Percentiles rank a stretch among this genome's conserved stretches.
phyloP scores from a whole-genome alignment of 495 filamentous ascomycete species.

The Neurospora sp. region DNA sequence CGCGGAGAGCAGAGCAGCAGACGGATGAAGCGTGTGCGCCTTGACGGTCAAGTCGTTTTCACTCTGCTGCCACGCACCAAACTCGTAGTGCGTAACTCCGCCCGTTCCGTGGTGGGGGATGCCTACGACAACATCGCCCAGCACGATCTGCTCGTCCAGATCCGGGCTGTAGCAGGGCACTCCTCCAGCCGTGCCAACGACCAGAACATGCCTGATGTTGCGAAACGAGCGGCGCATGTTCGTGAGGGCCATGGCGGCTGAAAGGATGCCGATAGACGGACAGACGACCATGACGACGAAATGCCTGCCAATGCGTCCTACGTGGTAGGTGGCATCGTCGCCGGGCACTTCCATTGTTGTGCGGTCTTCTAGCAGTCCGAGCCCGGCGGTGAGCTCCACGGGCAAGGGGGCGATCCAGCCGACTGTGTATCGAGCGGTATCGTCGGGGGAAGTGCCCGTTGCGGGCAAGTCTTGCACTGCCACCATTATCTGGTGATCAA shows the following conservation, averaged over 20 bases:
- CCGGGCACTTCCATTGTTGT: too few relatives aligned
- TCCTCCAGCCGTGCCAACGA: conserved; percentile 40
- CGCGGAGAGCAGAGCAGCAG: conserved; percentile 13
- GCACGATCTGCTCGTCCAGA: conserved; percentile 20
- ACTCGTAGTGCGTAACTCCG: conserved; percentile 22
- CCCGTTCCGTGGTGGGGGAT: conserved; percentile 1
- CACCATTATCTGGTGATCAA: too few relatives aligned
- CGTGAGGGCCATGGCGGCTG: not conserved
- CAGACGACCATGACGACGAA: too few relatives aligned
- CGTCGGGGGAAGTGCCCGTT: too few relatives aligned
- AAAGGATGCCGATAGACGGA: too few relatives aligned
- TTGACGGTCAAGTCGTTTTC: not conserved
- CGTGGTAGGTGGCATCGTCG: too few relatives aligned
- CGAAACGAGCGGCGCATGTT: conserved; percentile 31
- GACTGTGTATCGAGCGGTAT: conserved; percentile 26
- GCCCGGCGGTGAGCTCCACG: conserved; percentile 34
- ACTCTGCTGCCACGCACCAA: not conserved
- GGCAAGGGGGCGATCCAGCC: conserved; percentile 41
- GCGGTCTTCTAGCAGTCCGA: not conserved
- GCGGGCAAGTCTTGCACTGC: not conserved
- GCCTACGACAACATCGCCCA: conserved; percentile 20
- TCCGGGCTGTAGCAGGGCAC: conserved; percentile 12
- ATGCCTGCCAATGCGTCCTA: too few relatives aligned
- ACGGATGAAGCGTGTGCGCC: conserved; percentile 15
- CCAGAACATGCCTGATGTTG: conserved; percentile 29